phyloP scores from a whole-genome alignment of 148 eudicot genomes.

The Tetragonia tetragonoides region DNA sequence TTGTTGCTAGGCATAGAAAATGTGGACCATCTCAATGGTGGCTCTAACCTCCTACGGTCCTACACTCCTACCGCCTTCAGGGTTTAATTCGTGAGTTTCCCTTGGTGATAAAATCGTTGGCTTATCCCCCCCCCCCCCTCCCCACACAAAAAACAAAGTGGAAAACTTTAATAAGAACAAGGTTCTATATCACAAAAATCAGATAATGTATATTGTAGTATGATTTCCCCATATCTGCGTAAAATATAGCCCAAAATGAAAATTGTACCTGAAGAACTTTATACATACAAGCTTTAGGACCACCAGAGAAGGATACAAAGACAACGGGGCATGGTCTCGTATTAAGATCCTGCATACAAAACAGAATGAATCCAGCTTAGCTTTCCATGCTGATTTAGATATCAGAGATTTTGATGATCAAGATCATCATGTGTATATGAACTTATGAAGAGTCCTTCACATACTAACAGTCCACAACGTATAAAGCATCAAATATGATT shows the following conservation, averaged over 20 bases:
- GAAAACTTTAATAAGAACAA: no score
- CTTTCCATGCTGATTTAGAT: constrained; percentile 1
- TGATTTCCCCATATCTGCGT: not conserved
- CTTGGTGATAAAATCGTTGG: no score
- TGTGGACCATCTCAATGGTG: no score
- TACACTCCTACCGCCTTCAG: no score
- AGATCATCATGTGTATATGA: not conserved
- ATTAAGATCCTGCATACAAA: constrained; percentile 66
- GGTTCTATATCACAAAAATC: no score
- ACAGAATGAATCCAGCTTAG: constrained; percentile 19
- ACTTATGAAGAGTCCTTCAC: not conserved
- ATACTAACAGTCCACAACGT: not conserved
- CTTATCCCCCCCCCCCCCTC: no score
- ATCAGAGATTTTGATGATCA: not conserved
- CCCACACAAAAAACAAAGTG: no score
- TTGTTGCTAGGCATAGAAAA: no score
- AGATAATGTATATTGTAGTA: not conserved
- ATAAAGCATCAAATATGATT: not conserved
- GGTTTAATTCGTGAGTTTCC: no score
- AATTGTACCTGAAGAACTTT: constrained; percentile 82
- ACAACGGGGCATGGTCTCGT: constrained; percentile 72
- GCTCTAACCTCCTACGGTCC: no score
- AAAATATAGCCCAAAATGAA: not conserved
- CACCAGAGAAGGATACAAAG: constrained; percentile 91
- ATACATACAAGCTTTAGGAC: constrained; percentile 94